Base-by-base conservation (phyloP, 192 early-diverging fungal genomes). In the Entomortierella beljakovae region DNA sequence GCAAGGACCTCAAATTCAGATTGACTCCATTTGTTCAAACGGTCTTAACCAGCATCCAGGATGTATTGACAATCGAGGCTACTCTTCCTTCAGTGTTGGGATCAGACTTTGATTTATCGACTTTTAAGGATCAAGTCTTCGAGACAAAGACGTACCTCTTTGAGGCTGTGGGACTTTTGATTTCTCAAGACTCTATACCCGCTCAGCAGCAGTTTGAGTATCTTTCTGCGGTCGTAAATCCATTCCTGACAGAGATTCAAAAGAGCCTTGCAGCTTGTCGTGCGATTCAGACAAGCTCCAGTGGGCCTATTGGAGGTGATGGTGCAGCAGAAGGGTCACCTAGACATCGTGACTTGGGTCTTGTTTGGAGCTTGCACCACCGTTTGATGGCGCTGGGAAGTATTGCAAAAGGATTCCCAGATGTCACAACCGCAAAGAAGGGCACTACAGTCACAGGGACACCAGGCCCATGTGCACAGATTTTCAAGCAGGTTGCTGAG, bases 111-210 rank as follows among this genome's bases (percentile, higher is more conserved):
- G 85, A 81, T 25, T 57, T 82, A 13, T 83, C 81, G 32, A 80
- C 69, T 2, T 82, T 77, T 68, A 85, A 88, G 52, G 76, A 85
- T 22, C 71, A 81, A 31, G 71, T 81, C n/a, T 81, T 80, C 61
- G 86, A 87, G 25, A 84, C 89, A 54, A 95, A 97, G 80, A 72
- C 94, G 29, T 97, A 92, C 80, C 71, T 97, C 37, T 97, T 96
- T 85, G 97, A 98, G 80, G 90, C 95, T 9, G 93, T 93, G 64
- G 97, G 97, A n/a, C 86, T 92, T 46, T 82, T 97, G 80, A 97
- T 97, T 74, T 92, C 97, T n/a, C 81, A 90, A 28, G 89, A 92
- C 18, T 82, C 69, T 61, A 82, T 94, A 51, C 85, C 91, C 46
- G 77, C 84, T 35, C 82, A 84, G 38, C 89, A 89, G 54, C 94